Conservation (phyloP, 2,329 filamentous ascomycete genomes). For the Arthroderma sp. region DNA sequence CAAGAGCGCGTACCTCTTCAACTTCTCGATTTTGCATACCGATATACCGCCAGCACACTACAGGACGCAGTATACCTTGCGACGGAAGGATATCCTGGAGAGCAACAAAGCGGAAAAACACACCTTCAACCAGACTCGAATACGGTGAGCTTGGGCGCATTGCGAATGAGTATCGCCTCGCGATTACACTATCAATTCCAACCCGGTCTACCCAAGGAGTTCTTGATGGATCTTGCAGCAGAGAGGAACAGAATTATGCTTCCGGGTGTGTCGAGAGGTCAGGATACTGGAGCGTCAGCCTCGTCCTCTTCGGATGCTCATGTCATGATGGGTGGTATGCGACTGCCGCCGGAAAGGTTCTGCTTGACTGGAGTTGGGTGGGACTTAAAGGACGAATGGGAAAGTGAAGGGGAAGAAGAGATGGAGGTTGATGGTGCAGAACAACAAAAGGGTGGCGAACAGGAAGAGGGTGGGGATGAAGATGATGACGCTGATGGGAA, state of each 20-base stretch:
- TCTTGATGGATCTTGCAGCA: constrained; percentile 44
- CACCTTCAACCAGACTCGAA: constrained; percentile 20
- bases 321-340: constrained; percentile 38
- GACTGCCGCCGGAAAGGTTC: constrained; percentile 50
- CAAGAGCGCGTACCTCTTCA: constrained; percentile 41
- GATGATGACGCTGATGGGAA: constrained; percentile 34
- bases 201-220: constrained; percentile 47
- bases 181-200: constrained; percentile 49
- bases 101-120: constrained; percentile 19
- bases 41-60: constrained; percentile 40
- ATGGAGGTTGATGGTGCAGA: constrained; percentile 10
- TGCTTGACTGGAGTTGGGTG: constrained; percentile 45
- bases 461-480: constrained; percentile 22
- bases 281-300: constrained; percentile 4
- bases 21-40: constrained; percentile 40
- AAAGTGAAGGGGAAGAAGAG: constrained; percentile 15
- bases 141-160: constrained; percentile 42
- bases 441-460: constrained; percentile 13
- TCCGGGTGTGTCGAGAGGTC: constrained; percentile 41
- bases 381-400: constrained; percentile 40
- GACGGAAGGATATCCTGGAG: constrained; percentile 37
- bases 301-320: constrained; percentile 16
- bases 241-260: constrained; percentile 42
- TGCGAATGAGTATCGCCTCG: constrained; percentile 49
- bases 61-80: constrained; percentile 40